Evolutionary conservation across 768 basidiomycete species (phyloP), one percentile per base, ranked within the genome.

Genomic region (Panus rudis): DNA sequence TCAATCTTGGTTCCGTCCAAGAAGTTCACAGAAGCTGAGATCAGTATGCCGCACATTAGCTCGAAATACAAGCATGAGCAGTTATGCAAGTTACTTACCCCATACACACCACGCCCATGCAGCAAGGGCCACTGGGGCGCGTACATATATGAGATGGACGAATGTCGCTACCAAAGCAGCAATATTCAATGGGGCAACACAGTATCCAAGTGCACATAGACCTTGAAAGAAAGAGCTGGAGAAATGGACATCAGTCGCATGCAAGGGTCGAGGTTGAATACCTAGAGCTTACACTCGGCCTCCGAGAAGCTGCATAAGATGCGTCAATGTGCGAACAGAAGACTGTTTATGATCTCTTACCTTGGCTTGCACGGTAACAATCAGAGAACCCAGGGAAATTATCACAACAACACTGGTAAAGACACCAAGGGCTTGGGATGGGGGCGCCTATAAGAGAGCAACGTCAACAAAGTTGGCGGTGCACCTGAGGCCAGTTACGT

Each of bases 21-120:
- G 66, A 96, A 96, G 63, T 94, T 94, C 38, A 94, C 84, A 16
- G 92, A 86, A 2, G 93, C 92, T 96, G 43, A 34, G 34, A 13
- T 26, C n/a, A 39, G 22, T 17, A 44, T 26, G 24, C 5, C 24
- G 20, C 13, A 28, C 14, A 43, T 46, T 20, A 43, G 25, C 30
- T 13, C 10, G 24, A 19, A 20, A 19, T 6, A 3, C 19, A 4
- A 14, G 28, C 37, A 14, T 11, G 26, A 23, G 30, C 20, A 26
- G 38, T 11, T 11, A 26, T 22, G 30, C 20, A 25, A 8, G 32
- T n/a, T 20, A 62, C 77, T 46, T 57, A 97, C 93, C 94, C 92
- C 92, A 98, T 45, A 96, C 86, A 61, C 84, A 90, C 94, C 94
- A 98, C 27, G 74, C 92, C 85, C 92, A 94, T 11, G 90, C 86